Evolutionary conservation across 225 moss, liverwort and hornwort species (phyloP).

Genomic region (Pseudisothecium myosuroides): DNA sequence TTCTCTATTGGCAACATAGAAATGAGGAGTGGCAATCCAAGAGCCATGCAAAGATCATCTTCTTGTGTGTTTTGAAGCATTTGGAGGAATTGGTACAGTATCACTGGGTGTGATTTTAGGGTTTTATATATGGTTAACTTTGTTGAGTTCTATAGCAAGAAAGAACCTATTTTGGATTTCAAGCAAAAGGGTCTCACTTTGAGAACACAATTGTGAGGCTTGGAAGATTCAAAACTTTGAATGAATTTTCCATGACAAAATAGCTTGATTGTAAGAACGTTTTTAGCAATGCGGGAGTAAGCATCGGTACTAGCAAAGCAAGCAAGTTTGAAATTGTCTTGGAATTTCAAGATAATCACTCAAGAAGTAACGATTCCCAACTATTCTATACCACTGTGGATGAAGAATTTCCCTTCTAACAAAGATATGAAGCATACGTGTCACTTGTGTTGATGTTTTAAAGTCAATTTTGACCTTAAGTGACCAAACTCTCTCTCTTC

Average conservation of each 20-base stretch:
- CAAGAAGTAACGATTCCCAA: accelerated
- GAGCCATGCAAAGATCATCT: background rate
- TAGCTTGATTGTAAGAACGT: background rate
- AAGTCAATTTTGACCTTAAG: background rate
- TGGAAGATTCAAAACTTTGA: background rate
- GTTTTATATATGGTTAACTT: too few species aligned
- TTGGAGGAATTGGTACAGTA: background rate
- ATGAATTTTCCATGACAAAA: accelerated
- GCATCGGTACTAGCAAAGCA: background rate
- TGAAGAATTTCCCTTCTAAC: background rate
- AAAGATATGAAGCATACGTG: too few species aligned
- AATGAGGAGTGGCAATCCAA: accelerated
- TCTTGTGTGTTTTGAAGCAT: background rate
- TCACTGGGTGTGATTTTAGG: background rate
- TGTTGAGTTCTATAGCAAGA: background rate
- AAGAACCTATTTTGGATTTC: background rate
- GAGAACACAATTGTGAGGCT: too few species aligned
- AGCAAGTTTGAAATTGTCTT: background rate
- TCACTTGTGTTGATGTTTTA: accelerated
- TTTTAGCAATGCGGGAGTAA: too few species aligned
- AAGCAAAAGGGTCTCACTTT: background rate
- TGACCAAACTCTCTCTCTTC: background rate
- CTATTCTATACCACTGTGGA: background rate
- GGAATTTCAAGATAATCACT: background rate
- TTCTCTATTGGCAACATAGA: background rate